Evolutionary conservation across 306 rosid species (phyloP).

Genomic region (Castanopsis chinensis): DNA sequence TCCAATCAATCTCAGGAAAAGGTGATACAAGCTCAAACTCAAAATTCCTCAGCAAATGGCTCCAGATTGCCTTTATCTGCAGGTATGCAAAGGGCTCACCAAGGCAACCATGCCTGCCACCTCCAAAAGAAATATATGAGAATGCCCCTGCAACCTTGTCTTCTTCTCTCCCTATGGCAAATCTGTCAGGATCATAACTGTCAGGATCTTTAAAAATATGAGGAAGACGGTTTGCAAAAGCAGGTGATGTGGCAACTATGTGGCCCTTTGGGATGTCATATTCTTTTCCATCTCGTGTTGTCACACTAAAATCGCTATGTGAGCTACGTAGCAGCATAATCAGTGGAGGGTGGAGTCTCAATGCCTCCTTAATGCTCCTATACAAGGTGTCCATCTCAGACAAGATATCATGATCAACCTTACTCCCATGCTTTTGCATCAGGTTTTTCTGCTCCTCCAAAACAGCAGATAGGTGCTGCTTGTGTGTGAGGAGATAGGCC

Average conservation of each 20-base stretch:
- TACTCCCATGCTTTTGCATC: constrained; percentile 67
- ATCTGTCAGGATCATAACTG: constrained; percentile 76
- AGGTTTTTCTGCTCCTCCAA: constrained; percentile 71
- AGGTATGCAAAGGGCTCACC: constrained; percentile 97
- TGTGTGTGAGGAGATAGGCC: constrained; percentile 73
- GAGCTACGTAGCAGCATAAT: constrained; percentile 90
- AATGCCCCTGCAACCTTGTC: constrained; percentile 89
- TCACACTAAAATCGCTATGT: constrained; percentile 72
- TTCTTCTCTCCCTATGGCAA: constrained; percentile 75
- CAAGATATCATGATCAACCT: constrained; percentile 86
- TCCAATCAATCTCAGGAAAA: constrained; percentile 94
- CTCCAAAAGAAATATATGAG: constrained; percentile 93
- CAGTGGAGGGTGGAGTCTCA: constrained; percentile 94
- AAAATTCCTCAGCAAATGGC: constrained; percentile 89
- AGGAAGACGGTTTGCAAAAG: constrained; percentile 80
- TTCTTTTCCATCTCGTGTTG: constrained; percentile 71
- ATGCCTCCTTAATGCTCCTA: constrained; percentile 87
- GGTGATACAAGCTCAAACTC: constrained; percentile 85
- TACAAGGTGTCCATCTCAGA: constrained; percentile 91
- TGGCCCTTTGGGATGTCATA: constrained; percentile 94
- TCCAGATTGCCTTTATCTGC: constrained; percentile 95
- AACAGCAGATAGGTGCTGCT: constrained; percentile 63
- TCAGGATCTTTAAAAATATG: constrained; percentile 79
- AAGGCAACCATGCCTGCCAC: constrained; percentile 96
- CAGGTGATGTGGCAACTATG: constrained; percentile 93